Evolutionary conservation across 331 rosid species (phyloP).

Genomic region (Saraca asoca): DNA sequence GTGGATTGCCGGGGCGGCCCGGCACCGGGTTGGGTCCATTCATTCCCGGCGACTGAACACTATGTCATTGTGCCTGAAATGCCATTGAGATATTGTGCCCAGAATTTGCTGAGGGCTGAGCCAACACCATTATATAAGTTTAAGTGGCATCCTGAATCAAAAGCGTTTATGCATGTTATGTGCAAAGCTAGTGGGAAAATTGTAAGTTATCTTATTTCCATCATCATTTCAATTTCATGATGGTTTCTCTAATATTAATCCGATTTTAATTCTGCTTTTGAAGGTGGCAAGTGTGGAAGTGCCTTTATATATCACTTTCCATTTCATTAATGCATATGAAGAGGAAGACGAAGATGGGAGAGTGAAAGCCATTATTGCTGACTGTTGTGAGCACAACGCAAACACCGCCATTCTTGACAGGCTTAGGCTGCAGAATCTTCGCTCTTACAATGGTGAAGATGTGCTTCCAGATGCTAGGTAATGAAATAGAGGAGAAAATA

Average conservation of each 20-base stretch:
- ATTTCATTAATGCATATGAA: slow-evolving; percentile 91
- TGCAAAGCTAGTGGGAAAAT: slow-evolving; percentile 80
- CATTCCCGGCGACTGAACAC: slow-evolving; percentile 80
- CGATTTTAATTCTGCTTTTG: slow-evolving; percentile 7
- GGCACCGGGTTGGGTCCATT: slow-evolving; percentile 90
- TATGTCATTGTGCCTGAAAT: slow-evolving; percentile 83
- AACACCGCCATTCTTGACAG: slow-evolving; percentile 61
- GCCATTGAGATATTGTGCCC: slow-evolving; percentile 86
- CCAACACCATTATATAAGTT: slow-evolving; percentile 92
- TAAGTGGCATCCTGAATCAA: slow-evolving; percentile 80
- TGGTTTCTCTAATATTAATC: neutral
- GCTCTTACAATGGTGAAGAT: slow-evolving; percentile 54
- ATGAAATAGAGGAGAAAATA: too few species aligned
- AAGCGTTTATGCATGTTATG: slow-evolving; percentile 76
- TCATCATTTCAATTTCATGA: too few species aligned
- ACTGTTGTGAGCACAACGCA: slow-evolving; percentile 89
- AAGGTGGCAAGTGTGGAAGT: slow-evolving; percentile 93
- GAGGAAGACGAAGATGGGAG: slow-evolving; percentile 83
- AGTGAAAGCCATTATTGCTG: slow-evolving; percentile 62
- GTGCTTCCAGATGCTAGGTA: slow-evolving; percentile 89
- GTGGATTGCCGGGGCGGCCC: slow-evolving; percentile 73
- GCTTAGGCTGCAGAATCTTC: slow-evolving; percentile 71
- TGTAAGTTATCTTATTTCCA: slow-evolving; percentile 50
- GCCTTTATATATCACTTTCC: slow-evolving; percentile 80
- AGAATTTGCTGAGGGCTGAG: slow-evolving; percentile 81